Percentiles rank a stretch among this genome's conserved stretches.
Conservation (phyloP, 495 filamentous ascomycete species). For the Xylaria grammica region DNA sequence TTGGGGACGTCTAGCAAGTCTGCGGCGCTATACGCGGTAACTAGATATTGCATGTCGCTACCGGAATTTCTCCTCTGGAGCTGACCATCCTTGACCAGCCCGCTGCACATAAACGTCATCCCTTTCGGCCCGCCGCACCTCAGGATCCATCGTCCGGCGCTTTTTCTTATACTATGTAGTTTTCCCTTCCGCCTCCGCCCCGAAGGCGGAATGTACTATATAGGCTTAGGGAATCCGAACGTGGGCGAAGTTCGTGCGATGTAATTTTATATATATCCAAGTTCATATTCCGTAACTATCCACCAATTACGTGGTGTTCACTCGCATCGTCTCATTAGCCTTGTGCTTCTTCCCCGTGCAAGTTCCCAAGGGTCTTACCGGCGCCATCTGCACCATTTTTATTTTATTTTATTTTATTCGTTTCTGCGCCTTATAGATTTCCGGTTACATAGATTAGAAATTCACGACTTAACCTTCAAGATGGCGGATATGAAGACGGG, state of each 20-base stretch:
- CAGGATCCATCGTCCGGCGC: background rate
- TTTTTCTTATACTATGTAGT: no score
- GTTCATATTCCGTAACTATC: background rate
- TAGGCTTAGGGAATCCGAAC: background rate
- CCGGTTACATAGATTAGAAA: background rate
- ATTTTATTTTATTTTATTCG: background rate
- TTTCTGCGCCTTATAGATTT: background rate
- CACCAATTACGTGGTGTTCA: background rate
- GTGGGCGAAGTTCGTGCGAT: background rate
- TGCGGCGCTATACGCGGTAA: slow-evolving; percentile 8
- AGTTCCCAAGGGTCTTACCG: no score
- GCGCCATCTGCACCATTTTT: no score
- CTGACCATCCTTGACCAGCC: slow-evolving; percentile 7
- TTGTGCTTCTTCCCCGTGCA: no score
- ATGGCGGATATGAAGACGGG: slow-evolving; percentile 58
- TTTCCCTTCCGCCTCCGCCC: background rate
- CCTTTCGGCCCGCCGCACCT: slow-evolving; percentile 10
- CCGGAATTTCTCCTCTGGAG: background rate
- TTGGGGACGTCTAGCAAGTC: background rate
- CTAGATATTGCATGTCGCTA: background rate
- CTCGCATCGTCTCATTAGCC: no score
- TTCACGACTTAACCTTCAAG: slow-evolving; percentile 18
- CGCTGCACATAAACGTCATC: slow-evolving; percentile 35
- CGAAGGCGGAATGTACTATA: background rate
- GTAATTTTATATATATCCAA: background rate